Conservation (phyloP, 2,329 filamentous ascomycete genomes). For the Fusarium sp. region DNA sequence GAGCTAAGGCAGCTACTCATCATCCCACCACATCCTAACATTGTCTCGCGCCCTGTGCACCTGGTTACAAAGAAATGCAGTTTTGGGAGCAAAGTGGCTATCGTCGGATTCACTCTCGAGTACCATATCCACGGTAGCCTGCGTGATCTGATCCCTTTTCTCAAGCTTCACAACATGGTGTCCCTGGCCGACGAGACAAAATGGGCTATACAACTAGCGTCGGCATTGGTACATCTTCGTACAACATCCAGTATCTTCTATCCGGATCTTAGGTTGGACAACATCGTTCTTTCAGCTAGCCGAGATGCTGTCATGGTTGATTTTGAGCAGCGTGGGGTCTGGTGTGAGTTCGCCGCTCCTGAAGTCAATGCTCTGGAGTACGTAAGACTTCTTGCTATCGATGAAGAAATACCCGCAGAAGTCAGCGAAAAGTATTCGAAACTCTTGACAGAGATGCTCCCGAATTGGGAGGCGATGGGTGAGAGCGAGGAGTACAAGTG, state of each 20-base stretch:
- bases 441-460: conserved; percentile 56
- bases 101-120: conserved; percentile 66
- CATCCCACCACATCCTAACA: conserved; percentile 61
- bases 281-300: conserved; percentile 61
- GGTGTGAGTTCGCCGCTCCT: conserved; percentile 69
- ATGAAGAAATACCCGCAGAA: conserved; percentile 55
- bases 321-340: conserved; percentile 70
- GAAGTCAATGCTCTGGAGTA: conserved; percentile 70
- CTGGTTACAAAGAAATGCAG: conserved; percentile 64
- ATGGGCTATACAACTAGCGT: conserved; percentile 64
- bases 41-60: conserved; percentile 62
- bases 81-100: conserved; percentile 64
- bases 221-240: conserved; percentile 61
- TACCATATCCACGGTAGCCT: conserved; percentile 64
- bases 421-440: conserved; percentile 53
- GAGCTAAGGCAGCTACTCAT: conserved; percentile 65
- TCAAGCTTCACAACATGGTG: conserved; percentile 58
- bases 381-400: conserved; percentile 61
- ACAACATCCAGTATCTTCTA: conserved; percentile 60
- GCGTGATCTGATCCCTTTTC: conserved; percentile 63
- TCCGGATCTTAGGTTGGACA: conserved; percentile 68
- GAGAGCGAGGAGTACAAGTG: conserved; percentile 58
- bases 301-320: conserved; percentile 65
- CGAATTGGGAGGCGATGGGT: conserved; percentile 54
- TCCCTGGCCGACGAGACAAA: conserved; percentile 56